These are phyloP conservation scores for Apiosordaria backusii DNA, from an alignment of 495 filamentous ascomycete species.

Conservation along the genomic window DNA sequence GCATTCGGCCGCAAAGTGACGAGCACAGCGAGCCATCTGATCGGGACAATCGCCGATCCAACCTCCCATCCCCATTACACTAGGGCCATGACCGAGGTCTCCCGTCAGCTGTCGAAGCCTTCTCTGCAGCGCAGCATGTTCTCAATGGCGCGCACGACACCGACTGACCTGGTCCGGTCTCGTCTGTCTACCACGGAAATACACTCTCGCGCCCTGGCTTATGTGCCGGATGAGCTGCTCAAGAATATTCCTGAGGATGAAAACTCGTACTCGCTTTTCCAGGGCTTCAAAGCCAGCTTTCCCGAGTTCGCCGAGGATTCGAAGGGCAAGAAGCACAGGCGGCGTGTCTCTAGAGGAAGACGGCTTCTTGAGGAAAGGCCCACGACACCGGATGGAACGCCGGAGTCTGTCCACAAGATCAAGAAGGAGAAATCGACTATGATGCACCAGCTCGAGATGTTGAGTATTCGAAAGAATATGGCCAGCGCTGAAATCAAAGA, in stretches of 20 bases:
- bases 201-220: conserved; percentile 86
- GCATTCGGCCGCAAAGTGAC: conserved; percentile 94
- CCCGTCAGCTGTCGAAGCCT: conserved; percentile 80
- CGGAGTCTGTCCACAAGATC: conserved; percentile 63
- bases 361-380: conserved; percentile 66
- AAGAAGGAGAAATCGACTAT: conserved; percentile 73
- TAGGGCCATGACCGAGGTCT: conserved; percentile 81
- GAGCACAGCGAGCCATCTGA: conserved; percentile 85
- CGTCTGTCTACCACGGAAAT: conserved; percentile 90
- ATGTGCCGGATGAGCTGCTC: conserved; percentile 87
- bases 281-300: conserved; percentile 90
- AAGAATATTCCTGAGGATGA: conserved; percentile 78
- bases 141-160: conserved; percentile 79
- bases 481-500: conserved; percentile 92
- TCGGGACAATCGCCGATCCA: conserved; percentile 64
- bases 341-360: conserved; percentile 65
- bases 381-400: conserved; percentile 46
- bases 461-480: conserved; percentile 94
- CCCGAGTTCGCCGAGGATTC: conserved; percentile 67
- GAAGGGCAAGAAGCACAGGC: conserved; percentile 66
- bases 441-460: conserved; percentile 82
- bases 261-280: conserved; percentile 86
- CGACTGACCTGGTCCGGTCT: conserved; percentile 87
- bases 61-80: conserved; percentile 66
- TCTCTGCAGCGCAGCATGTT: conserved; percentile 84